These are phyloP conservation scores for Fusarium staphyleae DNA, from an alignment of 2,329 filamentous ascomycete genomes.

Conservation along the genomic window DNA sequence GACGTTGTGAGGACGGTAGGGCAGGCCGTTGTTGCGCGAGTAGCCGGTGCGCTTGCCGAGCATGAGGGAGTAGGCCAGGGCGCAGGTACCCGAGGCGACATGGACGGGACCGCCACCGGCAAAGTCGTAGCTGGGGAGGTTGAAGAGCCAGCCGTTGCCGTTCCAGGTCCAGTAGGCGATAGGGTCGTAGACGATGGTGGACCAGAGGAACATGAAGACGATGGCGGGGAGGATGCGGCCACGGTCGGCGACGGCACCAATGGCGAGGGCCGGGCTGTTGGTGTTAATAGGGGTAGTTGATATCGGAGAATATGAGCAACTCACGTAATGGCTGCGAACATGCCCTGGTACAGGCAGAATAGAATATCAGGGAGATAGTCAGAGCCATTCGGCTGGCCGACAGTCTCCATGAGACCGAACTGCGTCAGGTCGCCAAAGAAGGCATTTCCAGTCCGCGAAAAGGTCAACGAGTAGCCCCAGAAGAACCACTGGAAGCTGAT, in stretches of 20 bases:
- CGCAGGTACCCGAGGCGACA: constrained; percentile 74
- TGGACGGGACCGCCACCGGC: constrained; percentile 79
- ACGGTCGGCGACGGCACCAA: constrained; percentile 67
- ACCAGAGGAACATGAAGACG: constrained; percentile 75
- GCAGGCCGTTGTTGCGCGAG: constrained; percentile 65
- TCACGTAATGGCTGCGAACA: constrained; percentile 89
- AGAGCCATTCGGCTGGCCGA: constrained; percentile 78
- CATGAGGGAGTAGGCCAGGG: constrained; percentile 76
- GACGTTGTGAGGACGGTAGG: constrained; percentile 76
- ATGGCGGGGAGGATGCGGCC: constrained; percentile 67
- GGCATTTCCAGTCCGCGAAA: constrained; percentile 78
- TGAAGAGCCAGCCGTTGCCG: constrained; percentile 72
- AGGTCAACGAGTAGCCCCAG: constrained; percentile 89
- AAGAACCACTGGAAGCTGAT: constrained; percentile 95
- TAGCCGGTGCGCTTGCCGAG: constrained; percentile 73
- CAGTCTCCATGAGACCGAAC: constrained; percentile 80
- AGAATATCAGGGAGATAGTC: constrained; percentile 78
- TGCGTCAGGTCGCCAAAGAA: constrained; percentile 84
- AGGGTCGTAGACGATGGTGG: constrained; percentile 75
- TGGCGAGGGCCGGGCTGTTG: constrained; percentile 61
- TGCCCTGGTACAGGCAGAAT: constrained; percentile 86
- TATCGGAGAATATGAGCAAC: constrained; percentile 42
- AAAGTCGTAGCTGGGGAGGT: constrained; percentile 74
- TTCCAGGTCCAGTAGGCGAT: constrained; percentile 84
- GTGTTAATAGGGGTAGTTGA: constrained; percentile 2